These are phyloP conservation scores for Pseudocercospora fijiensis DNA, from an alignment of 2,329 filamentous ascomycete genomes.

Conservation along the genomic window DNA sequence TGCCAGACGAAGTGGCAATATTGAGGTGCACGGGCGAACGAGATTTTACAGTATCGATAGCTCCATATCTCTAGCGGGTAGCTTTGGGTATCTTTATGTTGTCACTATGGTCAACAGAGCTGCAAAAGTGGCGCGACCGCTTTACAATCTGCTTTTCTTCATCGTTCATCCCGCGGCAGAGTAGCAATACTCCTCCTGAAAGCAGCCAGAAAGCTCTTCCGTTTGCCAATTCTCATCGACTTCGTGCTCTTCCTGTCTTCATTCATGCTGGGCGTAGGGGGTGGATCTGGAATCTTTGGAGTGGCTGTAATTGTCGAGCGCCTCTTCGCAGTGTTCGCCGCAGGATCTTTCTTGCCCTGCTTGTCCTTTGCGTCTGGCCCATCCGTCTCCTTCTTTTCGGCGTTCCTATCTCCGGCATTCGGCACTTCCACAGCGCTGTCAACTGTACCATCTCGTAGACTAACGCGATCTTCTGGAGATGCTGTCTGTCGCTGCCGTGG, in stretches of 20 bases:
- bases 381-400: constrained; percentile 17
- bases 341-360: constrained; percentile 16
- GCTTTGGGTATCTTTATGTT: constrained; percentile 10
- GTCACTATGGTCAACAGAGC: not conserved
- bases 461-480: constrained; percentile 4
- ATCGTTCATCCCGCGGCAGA: not conserved
- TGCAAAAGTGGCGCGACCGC: not conserved
- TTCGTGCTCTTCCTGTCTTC: constrained; percentile 23
- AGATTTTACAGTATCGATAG: not conserved
- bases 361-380: constrained; percentile 5
- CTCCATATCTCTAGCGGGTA: not conserved
- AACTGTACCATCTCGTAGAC: constrained; percentile 9
- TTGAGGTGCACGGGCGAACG: not conserved
- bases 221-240: constrained; percentile 44
- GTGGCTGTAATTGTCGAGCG: constrained; percentile 33
- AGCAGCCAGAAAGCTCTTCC: constrained; percentile 49
- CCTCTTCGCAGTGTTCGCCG: constrained; percentile 35
- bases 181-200: constrained; percentile 37
- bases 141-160: not conserved
- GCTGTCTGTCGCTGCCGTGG: constrained; percentile 1
- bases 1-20: not conserved
- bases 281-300: constrained; percentile 28
- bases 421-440: constrained; percentile 4
- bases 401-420: constrained; percentile 5
- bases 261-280: constrained; percentile 9